Evolutionary conservation across 2,329 filamentous ascomycete genomes (phyloP), one percentile per base, ranked within the genome.

Genomic region (Fusarium tanahbumbuense): DNA sequence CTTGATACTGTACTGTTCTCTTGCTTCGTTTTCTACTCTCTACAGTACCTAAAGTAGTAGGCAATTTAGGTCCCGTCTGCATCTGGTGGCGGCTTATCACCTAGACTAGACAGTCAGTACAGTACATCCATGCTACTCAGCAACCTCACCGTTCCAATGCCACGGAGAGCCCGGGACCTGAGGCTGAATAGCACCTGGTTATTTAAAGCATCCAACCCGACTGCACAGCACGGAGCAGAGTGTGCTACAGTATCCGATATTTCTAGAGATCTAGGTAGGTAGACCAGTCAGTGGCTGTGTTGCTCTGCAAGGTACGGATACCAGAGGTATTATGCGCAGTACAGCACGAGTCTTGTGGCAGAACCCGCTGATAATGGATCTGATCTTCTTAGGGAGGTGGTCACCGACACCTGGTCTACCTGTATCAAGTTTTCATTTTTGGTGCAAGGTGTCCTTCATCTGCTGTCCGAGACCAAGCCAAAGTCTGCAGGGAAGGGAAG

Each of bases 401-500:
- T 56, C 49, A 34, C 28, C n/a, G 15, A 48, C 37, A 44, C 30
- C 20, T 27, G 22, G 13, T 56, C 34, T 37, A 18, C 34, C 34
- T 37, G 34, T 37, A 37, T 37, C 34, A 18, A 37, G 34, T 37
- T 37, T 37, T 37, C 34, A n/a, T 37, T n/a, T 37, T 52, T 60
- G 30, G 55, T 42, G 45, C 42, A 70, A 70, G 46, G 62, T 63
- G 56, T 59, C 60, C 60, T 45, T 65, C 50, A 54, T 50, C 62
- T 45, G 32, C 18, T 64, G 40, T 67, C 64, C 60, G 47, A 67
- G 42, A 56, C 67, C 41, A 68, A 42, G 28, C 23, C 63, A 41
- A 54, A 27, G 20, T 16, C 28, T 52, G 48, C 62, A 62, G 37
- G 42, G 64, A 67, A 70, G 55, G 37, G 59, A 68, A 70, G 63